Base-by-base conservation (phyloP, 768 basidiomycete species). In the Pleurotus platypus region DNA sequence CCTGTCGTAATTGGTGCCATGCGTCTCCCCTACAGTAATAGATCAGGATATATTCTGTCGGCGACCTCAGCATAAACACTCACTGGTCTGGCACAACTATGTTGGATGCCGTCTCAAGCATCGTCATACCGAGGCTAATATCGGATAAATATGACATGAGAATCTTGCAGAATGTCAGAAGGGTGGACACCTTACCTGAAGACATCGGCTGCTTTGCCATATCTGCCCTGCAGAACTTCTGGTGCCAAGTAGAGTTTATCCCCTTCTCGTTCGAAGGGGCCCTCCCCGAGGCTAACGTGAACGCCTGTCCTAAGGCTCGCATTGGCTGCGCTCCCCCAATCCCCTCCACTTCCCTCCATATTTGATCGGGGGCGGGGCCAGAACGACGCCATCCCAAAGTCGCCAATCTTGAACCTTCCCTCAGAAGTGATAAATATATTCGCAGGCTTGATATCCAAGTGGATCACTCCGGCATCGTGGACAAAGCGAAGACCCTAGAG, bases 211-310 rank as follows among this genome's bases (percentile, higher is more conserved):
- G 90, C 92, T 73, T 87, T 91, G 65, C 94, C 87, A 71, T 98
- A 99, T 56, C 77, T 78, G 30, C 96, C 96, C 68, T 93, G 86
- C 53, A 99, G 77, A 42, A 98, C 91, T 74, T 99, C 97, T 9
- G 93, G 93, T 40, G 97, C 94, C 74, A 99, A 82, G 75, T 99
- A 99, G 61, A 95, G 79, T 69, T 98, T 90, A 72, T 99, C 97
- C 4, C 97, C 97, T 70, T 99, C 97, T 13, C 97, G 83, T 71
- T 98, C 96, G 68, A 98, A 94, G 6, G 78, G 81, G 53, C 73
- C 64, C 6, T 69, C 70, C 49, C 72, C 74, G 39, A 54, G 51
- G 24, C 51, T 62, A 15, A 64, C 46, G 46, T 63, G 51, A 57
- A 68, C 64, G 22, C n/a, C 42, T 37, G 51, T 20, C 15, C 26